Evolutionary conservation across 306 rosid genomes (phyloP).

Genomic region (Arachis hypogaea): DNA sequence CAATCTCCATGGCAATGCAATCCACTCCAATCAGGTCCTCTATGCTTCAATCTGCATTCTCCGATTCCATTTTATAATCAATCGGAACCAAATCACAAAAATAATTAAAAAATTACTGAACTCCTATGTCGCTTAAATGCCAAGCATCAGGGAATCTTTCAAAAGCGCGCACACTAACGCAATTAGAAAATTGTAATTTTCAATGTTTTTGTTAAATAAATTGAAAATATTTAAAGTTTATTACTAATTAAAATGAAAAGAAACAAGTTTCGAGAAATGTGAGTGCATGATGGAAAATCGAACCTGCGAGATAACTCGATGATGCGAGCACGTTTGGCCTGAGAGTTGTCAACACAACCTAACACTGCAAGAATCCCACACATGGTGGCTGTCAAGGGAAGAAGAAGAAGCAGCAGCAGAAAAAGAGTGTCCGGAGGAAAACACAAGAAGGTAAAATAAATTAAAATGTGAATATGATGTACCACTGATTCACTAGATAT

Average conservation of each 20-base stretch:
- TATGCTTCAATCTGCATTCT: conserved; percentile 67
- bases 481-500: too few species aligned
- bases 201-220: conserved; percentile 17
- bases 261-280: neutral
- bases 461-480: too few species aligned
- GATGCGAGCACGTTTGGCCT: conserved; percentile 84
- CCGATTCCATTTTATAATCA: neutral
- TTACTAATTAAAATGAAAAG: neutral
- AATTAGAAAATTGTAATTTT: neutral
- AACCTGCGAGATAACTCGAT: conserved; percentile 89
- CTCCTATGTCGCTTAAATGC: neutral
- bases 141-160: neutral
- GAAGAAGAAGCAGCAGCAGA: neutral
- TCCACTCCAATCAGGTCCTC: conserved; percentile 99
- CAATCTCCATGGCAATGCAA: conserved; percentile 77
- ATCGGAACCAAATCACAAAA: neutral
- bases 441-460: neutral
- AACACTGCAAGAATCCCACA: conserved; percentile 95
- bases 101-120: neutral
- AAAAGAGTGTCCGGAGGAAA: too few species aligned
- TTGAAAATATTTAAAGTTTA: neutral
- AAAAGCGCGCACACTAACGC: neutral
- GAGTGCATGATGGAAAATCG: neutral
- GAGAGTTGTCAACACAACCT: conserved; percentile 80
- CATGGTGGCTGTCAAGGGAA: conserved; percentile 65